Conservation (phyloP, 1,284 basidiomycete genomes). For the Pisolithus thermaeus region DNA sequence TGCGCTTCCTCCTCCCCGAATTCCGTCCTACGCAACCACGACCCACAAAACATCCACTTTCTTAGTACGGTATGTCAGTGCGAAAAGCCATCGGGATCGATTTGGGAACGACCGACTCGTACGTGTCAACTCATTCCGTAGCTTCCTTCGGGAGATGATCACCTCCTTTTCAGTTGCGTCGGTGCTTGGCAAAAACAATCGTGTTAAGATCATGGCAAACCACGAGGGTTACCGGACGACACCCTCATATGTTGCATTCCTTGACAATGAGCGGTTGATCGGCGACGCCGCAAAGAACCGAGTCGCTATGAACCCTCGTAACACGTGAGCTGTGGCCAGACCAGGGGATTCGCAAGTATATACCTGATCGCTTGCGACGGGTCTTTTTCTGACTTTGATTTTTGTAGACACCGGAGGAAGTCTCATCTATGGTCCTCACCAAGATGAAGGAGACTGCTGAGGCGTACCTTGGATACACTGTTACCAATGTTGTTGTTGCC, state of each 20-base stretch:
- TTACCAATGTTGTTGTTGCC: conserved; percentile 97
- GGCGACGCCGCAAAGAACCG: conserved; percentile 97
- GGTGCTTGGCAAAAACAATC: conserved; percentile 36
- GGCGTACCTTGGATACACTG: conserved; percentile 93
- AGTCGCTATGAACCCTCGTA: conserved; percentile 80
- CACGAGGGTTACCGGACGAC: conserved; percentile 98
- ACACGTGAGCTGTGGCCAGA: conserved; percentile 76
- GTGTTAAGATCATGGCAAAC: conserved; percentile 44
- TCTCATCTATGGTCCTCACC: too few species aligned
- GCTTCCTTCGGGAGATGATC: background rate
- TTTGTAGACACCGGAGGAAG: too few species aligned
- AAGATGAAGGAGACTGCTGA: conserved; percentile 91
- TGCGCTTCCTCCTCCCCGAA: too few species aligned
- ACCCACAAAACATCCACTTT: too few species aligned
- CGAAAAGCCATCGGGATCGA: conserved; percentile 90
- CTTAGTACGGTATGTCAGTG: conserved; percentile 27
- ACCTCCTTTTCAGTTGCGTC: background rate
- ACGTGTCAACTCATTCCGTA: conserved; percentile 25
- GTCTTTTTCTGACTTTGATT: too few species aligned
- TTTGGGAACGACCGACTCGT: conserved; percentile 85
- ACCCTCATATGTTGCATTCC: conserved; percentile 91
- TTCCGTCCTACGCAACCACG: too few species aligned
- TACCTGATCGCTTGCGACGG: background rate
- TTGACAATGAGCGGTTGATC: conserved; percentile 89
- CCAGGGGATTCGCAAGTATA: conserved; percentile 71